phyloP scores from a whole-genome alignment of 345 rosid species.

The Conringia planisiliqua region DNA sequence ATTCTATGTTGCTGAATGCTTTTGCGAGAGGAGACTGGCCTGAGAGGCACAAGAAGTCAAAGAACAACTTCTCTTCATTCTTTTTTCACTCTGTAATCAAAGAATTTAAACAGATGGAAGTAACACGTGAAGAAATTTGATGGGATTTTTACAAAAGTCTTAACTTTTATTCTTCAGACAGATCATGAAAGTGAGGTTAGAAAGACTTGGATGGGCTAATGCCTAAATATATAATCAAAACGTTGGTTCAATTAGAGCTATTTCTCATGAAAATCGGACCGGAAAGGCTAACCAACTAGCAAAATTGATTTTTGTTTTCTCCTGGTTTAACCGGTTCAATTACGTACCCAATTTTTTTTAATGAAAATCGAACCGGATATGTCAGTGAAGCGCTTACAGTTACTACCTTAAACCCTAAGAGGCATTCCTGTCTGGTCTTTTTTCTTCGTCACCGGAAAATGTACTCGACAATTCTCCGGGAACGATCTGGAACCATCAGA shows the following conservation, averaged over 20 bases:
- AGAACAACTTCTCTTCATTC: constrained; percentile 8
- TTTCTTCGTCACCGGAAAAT: constrained; percentile 19
- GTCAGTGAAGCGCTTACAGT: neutral
- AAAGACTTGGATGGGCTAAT: neutral
- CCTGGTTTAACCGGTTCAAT: neutral
- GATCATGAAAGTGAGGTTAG: neutral
- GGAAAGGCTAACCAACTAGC: neutral
- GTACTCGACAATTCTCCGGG: constrained; percentile 33
- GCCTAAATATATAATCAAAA: neutral
- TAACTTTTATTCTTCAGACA: neutral
- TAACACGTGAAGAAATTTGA: neutral
- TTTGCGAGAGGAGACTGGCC: neutral
- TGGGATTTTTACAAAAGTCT: neutral
- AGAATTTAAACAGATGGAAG: neutral
- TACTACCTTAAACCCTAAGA: constrained; percentile 23
- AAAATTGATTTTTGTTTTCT: neutral
- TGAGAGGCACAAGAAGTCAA: neutral
- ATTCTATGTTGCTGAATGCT: neutral
- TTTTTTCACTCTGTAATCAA: constrained; percentile 11
- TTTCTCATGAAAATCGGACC: neutral
- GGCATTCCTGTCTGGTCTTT: neutral
- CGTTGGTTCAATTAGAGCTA: neutral
- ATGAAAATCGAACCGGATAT: constrained; percentile 9
- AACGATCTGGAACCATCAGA: constrained; percentile 33
- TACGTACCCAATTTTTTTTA: neutral